Base-by-base conservation (phyloP, 2,329 filamentous ascomycete genomes). In the Claviceps sp. region DNA sequence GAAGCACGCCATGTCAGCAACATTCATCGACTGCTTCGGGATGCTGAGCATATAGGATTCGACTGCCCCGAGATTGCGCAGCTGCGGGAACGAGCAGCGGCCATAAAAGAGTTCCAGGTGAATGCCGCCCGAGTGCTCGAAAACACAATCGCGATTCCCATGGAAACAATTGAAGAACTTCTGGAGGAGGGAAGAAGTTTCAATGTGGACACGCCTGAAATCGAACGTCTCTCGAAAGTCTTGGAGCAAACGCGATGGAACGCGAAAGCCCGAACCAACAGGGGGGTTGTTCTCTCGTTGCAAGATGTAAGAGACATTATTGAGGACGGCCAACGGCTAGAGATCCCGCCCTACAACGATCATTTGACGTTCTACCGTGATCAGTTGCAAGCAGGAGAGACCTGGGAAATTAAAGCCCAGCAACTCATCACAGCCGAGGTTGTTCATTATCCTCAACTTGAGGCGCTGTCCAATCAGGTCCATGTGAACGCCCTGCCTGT, bases 371-470 rank as follows among this genome's bases (percentile, higher is more conserved):
- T 82, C 65, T 87, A 89, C 62, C 80, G 82, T 54, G 85, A 91
- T 30, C 85, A 95, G 65, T 78, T 84, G 58, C 74, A 77, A 6
- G 80, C 85, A 26, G 93, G 91, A 41, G 80, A 89, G 62, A 75
- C 87, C 46, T 98, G 93, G 93, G 93, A 97, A 70, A 76, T 81
- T 47, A 97, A 96, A 67, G 91, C 89, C 2, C 86, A 87, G 61
- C 91, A 98, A 65, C 75, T 98, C 50, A 94, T 97, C 70, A 79
- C 82, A n/a, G 89, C 89, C 8, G 91, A 97, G 62, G 77, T 85
- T 43, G 85, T 97, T 11, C 89, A 97, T 67, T 97, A 95, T 62
- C 87, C 90, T 50, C 93, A 98, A 64, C 78, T 98, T 1, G 93
- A 97, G 66, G 89, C 91, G 0, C 73, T 98, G 5, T 94, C 89